Evolutionary conservation across 192 early-diverging fungal species (phyloP).

Genomic region (Paraglomus brasilianum): DNA sequence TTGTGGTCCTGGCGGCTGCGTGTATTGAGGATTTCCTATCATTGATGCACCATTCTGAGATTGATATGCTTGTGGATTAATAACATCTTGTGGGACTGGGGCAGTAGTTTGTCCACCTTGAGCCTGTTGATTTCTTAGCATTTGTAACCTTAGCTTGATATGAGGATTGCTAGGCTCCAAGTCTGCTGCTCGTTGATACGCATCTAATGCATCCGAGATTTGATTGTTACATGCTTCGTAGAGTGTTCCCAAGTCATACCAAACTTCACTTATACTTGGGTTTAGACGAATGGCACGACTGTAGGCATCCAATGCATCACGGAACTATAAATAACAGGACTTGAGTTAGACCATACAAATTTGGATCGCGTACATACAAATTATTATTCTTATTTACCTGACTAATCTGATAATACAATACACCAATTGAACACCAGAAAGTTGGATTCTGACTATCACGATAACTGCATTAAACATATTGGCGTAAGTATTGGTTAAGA

Average conservation of each 20-base stretch:
- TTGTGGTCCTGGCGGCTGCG: slow-evolving; percentile 24
- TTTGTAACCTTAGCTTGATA: slow-evolving; percentile 77
- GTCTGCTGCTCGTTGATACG: slow-evolving; percentile 90
- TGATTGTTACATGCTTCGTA: slow-evolving; percentile 99
- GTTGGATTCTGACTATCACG: slow-evolving; percentile 91
- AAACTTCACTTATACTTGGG: slow-evolving; percentile 94
- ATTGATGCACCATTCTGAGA: slow-evolving; percentile 10
- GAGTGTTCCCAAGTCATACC: slow-evolving; percentile 95
- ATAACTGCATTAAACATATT: slow-evolving; percentile 44
- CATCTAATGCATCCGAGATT: slow-evolving; percentile 93
- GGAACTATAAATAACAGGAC: slow-evolving; percentile 51
- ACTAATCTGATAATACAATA: slow-evolving; percentile 95
- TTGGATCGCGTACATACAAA: not conserved
- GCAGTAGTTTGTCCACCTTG: slow-evolving; percentile 32
- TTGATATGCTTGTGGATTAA: slow-evolving; percentile 30
- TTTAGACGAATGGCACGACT: slow-evolving; percentile 91
- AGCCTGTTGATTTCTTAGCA: slow-evolving; percentile 34
- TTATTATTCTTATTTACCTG: slow-evolving; percentile 49
- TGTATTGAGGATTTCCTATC: slow-evolving; percentile 25
- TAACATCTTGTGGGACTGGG: slow-evolving; percentile 28
- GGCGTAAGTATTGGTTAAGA: not conserved
- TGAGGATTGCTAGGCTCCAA: slow-evolving; percentile 86
- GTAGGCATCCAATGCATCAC: slow-evolving; percentile 97
- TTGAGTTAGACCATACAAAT: not conserved
- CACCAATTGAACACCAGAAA: slow-evolving; percentile 99